Base-by-base conservation (phyloP, 352 stramenopile genomes). In the Phytopythium boreale region DNA sequence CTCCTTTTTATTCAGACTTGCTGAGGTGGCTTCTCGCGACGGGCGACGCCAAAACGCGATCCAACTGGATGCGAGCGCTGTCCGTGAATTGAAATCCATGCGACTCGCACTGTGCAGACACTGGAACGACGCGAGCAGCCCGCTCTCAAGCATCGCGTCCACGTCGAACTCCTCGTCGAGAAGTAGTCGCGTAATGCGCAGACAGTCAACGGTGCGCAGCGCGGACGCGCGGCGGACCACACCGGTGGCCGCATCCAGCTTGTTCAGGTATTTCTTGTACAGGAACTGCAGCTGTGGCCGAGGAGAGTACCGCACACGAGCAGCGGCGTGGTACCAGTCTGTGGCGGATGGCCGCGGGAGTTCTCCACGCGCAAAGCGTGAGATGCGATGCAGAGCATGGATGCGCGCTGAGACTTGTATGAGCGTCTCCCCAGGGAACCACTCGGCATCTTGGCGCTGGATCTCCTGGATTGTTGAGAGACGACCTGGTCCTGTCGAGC, bases 181-280 rank as follows among this genome's bases (percentile, higher is more conserved):
- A 27, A 92, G 67, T 11, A 63, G 58, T 0, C 71, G 63, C 26
- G 80, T 75, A 41, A 90, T 51, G 15, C 80, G 78, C 24, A 92
- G 66, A 44, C 71, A 82, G 59, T 89, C 82, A 36, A 88, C 71
- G 9, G 80, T 89, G 29, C 82, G 79, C 52, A 92, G 61, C 65
- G 89, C 77, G 4, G 72, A 74, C 17, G 81, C 80, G 19, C 75
- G 79, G 12, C 77, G 78, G 63, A 71, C 66, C 14, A 72, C 69
- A 3, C 70, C 67, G 7, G 67, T 66, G 14, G 69, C 72, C 2
- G 78, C 64, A 34, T 92, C 82, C 9, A 92, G 68, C 29, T 65
- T 68, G 37, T 83, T 75, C 1, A 74, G 72, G 49, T 90, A 85
- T 34, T 78, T 80, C 57, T 86, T 77, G 79, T 83, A 92, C 14